phyloP scores from a whole-genome alignment of 345 rosid genomes.

The Salix exigua region DNA sequence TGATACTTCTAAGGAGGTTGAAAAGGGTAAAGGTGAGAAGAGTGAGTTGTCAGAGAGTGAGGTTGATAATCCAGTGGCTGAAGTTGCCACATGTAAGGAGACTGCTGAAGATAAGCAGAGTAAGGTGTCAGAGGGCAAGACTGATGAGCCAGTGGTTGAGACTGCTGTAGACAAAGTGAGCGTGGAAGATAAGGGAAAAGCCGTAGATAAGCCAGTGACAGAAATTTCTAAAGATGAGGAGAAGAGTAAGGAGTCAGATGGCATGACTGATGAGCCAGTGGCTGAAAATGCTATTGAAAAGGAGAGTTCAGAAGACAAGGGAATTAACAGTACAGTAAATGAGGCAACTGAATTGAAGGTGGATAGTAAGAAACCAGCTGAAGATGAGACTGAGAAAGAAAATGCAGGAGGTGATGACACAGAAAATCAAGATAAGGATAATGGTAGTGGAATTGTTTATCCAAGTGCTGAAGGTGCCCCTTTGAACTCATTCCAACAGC shows the following conservation, averaged over 20 bases:
- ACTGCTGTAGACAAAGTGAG: conserved; percentile 26
- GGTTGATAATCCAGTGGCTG: conserved; percentile 23
- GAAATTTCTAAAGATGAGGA: background rate
- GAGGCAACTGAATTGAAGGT: conserved; percentile 40
- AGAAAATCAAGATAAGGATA: conserved; percentile 35
- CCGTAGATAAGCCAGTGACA: conserved; percentile 17
- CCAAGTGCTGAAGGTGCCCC: conserved; percentile 42
- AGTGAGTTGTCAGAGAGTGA: conserved; percentile 19
- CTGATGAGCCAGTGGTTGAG: conserved; percentile 10
- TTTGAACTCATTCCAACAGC: conserved; percentile 86
- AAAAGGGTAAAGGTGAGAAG: conserved; percentile 33
- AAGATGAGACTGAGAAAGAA: conserved; percentile 5
- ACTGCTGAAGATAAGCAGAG: background rate
- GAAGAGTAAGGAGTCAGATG: background rate
- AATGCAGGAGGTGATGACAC: conserved; percentile 7
- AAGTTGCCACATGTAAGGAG: background rate
- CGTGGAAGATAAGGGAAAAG: conserved; percentile 21
- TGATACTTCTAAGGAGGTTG: conserved; percentile 17
- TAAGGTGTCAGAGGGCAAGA: conserved; percentile 1
- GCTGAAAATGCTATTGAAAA: conserved; percentile 24
- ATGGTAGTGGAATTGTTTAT: conserved; percentile 35
- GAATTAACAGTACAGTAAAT: conserved; percentile 19
- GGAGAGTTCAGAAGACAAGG: conserved; percentile 26
- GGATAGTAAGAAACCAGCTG: conserved; percentile 23
- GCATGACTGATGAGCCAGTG: conserved; percentile 2